Evolutionary conservation across 345 rosid genomes (phyloP).

Genomic region (Bruguiera sexangula): DNA sequence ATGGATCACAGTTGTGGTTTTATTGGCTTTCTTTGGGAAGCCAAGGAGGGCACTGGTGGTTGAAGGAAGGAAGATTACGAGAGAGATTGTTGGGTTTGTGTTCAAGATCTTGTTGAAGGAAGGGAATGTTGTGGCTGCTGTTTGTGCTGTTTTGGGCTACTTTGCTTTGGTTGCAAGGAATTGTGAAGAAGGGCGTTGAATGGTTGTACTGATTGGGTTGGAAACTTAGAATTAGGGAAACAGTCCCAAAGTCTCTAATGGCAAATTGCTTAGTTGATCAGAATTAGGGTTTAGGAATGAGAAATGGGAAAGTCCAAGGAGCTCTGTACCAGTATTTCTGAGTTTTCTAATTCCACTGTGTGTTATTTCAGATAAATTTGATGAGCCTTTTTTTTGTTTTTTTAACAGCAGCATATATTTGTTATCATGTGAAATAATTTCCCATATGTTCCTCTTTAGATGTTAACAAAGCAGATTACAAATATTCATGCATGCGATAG

Average conservation of each 20-base stretch:
- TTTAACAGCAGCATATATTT: too few relatives aligned
- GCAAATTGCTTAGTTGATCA: too few relatives aligned
- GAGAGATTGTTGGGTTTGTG: conserved; percentile 62
- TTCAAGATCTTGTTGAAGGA: conserved; percentile 71
- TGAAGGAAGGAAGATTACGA: conserved; percentile 75
- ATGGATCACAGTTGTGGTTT: conserved; percentile 73
- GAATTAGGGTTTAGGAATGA: not conserved
- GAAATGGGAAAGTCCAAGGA: conserved; percentile 10
- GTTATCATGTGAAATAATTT: too few relatives aligned
- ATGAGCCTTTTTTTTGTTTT: too few relatives aligned
- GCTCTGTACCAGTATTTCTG: not conserved
- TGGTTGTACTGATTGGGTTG: not conserved
- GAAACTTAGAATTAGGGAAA: too few relatives aligned
- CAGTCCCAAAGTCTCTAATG: too few relatives aligned
- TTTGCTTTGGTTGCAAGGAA: conserved; percentile 65
- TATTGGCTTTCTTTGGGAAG: conserved; percentile 84
- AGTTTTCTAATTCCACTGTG: not conserved
- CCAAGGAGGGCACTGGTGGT: conserved; percentile 57
- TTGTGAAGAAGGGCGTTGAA: conserved; percentile 31
- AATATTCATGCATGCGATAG: too few relatives aligned
- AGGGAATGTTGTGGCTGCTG: conserved; percentile 79
- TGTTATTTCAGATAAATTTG: not conserved
- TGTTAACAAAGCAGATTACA: too few relatives aligned
- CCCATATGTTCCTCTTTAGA: too few relatives aligned
- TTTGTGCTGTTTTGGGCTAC: conserved; percentile 80